Percentiles rank a stretch among this genome's conserved stretches.
phyloP scores from a whole-genome alignment of 2,329 filamentous ascomycete genomes.

The Colletotrichum neosansevieriae region DNA sequence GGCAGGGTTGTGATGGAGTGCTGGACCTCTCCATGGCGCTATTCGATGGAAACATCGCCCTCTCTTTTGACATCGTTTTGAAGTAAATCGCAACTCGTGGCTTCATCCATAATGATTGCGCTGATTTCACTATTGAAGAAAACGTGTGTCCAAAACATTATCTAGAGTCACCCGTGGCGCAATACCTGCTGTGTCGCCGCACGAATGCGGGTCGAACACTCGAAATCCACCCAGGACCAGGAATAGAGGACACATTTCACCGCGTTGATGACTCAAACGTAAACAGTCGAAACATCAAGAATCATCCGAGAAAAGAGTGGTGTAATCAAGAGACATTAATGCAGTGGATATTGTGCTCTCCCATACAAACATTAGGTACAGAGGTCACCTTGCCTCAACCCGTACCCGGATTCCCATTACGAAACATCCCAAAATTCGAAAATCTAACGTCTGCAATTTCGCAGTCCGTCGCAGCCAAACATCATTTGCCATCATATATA shows the following conservation, averaged over 20 bases:
- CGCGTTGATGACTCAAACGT: not conserved
- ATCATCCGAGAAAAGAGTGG: not conserved
- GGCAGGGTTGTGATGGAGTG: no score
- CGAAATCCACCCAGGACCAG: not conserved
- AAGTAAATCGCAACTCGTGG: no score
- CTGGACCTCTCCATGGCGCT: no score
- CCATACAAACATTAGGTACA: constrained; percentile 1
- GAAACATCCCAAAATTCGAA: not conserved
- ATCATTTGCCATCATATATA: not conserved
- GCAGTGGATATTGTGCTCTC: constrained; percentile 15
- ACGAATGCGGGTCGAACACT: not conserved
- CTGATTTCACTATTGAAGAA: no score
- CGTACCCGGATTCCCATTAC: constrained; percentile 9
- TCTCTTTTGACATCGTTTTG: no score
- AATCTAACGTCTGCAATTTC: not conserved
- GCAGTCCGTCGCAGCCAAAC: not conserved
- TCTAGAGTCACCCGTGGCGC: not conserved
- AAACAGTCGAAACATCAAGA: not conserved
- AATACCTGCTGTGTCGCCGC: not conserved
- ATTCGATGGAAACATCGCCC: no score
- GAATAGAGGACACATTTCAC: not conserved
- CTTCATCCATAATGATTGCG: no score
- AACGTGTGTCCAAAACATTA: no score
- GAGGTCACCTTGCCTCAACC: constrained; percentile 14
- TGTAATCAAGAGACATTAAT: not conserved